Evolutionary conservation across 179 eudicot genomes (phyloP).

Genomic region (Beta macrorhiza): DNA sequence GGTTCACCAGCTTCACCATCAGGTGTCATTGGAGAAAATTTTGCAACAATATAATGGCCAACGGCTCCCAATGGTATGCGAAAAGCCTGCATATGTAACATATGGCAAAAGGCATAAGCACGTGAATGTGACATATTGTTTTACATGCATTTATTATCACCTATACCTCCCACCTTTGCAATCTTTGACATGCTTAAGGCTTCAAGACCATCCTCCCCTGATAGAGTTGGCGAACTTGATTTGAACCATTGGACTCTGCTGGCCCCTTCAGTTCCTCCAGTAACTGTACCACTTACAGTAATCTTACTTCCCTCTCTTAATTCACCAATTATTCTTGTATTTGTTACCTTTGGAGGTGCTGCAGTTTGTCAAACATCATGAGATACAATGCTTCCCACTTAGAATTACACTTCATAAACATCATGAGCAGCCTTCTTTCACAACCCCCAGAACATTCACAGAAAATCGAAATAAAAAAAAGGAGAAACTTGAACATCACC

Average conservation of each 20-base stretch:
- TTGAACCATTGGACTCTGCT: conserved; percentile 99
- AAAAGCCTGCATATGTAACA: conserved; percentile 53
- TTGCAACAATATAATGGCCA: conserved; percentile 76
- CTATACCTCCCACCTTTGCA: conserved; percentile 62
- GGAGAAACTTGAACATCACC: conserved; percentile 41
- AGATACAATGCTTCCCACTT: conserved; percentile 18
- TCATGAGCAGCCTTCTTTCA: background rate
- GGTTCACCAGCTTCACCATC: conserved; percentile 94
- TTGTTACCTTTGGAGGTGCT: conserved; percentile 91
- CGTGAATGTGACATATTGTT: background rate
- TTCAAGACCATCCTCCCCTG: conserved; percentile 74
- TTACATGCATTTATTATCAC: background rate
- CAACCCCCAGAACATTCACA: background rate
- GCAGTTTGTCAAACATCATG: conserved; percentile 31
- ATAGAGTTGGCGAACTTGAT: conserved; percentile 46
- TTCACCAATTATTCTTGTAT: conserved; percentile 79
- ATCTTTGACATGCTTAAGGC: conserved; percentile 78
- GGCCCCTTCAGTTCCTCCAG: conserved; percentile 93
- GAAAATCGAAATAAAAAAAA: background rate
- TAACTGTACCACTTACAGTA: conserved; percentile 77
- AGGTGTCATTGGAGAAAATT: conserved; percentile 88
- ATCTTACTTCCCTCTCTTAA: conserved; percentile 90
- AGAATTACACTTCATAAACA: background rate
- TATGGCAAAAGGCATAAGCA: conserved; percentile 5
- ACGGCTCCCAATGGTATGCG: conserved; percentile 97